Percentiles rank a stretch among this genome's conserved stretches.
phyloP scores from a whole-genome alignment of 768 basidiomycete species.

The Tylopilus subfusipes region DNA sequence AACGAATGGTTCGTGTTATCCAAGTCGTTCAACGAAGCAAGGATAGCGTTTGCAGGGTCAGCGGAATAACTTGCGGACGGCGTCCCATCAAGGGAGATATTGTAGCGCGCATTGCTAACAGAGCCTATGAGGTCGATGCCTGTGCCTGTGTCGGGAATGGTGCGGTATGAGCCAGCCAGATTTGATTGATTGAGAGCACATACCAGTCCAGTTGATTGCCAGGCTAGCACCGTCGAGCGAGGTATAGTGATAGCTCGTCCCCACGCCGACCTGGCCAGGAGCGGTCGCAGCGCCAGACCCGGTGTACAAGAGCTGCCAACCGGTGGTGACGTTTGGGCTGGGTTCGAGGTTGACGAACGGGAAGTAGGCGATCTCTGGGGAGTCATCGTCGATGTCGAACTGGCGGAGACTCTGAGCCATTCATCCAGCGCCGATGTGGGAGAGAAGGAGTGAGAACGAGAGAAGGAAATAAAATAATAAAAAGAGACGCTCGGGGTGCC shows the following conservation, averaged over 20 bases:
- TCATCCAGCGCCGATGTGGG: constrained; percentile 28
- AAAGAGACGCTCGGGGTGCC: constrained; percentile 20
- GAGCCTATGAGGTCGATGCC: constrained; percentile 60
- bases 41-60: constrained; percentile 35
- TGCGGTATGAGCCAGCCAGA: constrained; percentile 1
- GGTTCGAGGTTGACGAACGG: constrained; percentile 58
- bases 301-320: constrained; percentile 68
- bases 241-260: constrained; percentile 63
- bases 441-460: constrained; percentile 13
- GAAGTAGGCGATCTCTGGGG: constrained; percentile 57
- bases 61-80: constrained; percentile 25
- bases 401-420: constrained; percentile 28
- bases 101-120: constrained; percentile 42
- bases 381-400: constrained; percentile 62
- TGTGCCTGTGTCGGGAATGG: constrained; percentile 45
- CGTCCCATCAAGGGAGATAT: constrained; percentile 50
- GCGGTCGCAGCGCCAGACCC: constrained; percentile 44
- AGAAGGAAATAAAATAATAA: constrained; percentile 4
- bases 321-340: constrained; percentile 45
- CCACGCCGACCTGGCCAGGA: constrained; percentile 46
- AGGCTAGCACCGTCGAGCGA: constrained; percentile 54
- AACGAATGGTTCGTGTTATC: constrained; percentile 50
- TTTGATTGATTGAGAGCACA: constrained; percentile 19
- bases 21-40: constrained; percentile 50
- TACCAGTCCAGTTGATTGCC: constrained; percentile 60